Evolutionary conservation across 495 filamentous ascomycete species (phyloP).

Genomic region (Neurospora sp.): DNA sequence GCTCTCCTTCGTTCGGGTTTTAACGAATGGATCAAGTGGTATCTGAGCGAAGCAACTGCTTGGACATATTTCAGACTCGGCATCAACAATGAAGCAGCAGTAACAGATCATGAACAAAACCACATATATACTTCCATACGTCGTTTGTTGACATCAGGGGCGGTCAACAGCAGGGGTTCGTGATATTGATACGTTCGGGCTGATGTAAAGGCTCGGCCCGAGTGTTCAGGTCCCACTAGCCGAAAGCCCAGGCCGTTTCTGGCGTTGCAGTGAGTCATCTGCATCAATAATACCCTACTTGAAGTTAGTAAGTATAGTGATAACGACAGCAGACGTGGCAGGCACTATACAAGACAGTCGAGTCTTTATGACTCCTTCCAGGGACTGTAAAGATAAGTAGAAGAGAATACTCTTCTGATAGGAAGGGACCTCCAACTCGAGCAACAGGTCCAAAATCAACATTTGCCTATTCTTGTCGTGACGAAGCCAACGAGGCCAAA

Average conservation of each 20-base stretch:
- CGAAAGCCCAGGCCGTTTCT: not conserved
- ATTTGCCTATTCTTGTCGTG: not conserved
- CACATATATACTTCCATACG: not conserved
- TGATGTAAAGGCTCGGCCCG: not conserved
- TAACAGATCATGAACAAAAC: not conserved
- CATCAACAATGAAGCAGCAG: not conserved
- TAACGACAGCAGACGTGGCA: not conserved
- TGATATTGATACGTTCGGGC: not conserved
- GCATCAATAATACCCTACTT: not conserved
- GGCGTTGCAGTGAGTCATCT: not conserved
- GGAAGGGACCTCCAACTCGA: not conserved
- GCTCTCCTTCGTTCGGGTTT: too few relatives aligned
- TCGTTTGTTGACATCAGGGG: not conserved
- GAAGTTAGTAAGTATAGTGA: not conserved
- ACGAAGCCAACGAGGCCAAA: not conserved
- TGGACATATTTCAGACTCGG: not conserved
- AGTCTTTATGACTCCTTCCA: not conserved
- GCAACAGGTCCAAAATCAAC: not conserved
- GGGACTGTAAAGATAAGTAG: not conserved
- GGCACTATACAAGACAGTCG: not conserved
- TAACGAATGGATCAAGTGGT: too few relatives aligned
- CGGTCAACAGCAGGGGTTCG: not conserved
- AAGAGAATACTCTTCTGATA: too few relatives aligned
- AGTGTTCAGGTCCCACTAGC: not conserved
- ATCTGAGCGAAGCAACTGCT: too few relatives aligned